A percentile compares a stretch with the other conserved stretches of the same genome.
These are phyloP conservation scores for Scolecobasidium constrictum DNA, from an alignment of 2,329 filamentous ascomycete genomes.

Conservation along the genomic window DNA sequence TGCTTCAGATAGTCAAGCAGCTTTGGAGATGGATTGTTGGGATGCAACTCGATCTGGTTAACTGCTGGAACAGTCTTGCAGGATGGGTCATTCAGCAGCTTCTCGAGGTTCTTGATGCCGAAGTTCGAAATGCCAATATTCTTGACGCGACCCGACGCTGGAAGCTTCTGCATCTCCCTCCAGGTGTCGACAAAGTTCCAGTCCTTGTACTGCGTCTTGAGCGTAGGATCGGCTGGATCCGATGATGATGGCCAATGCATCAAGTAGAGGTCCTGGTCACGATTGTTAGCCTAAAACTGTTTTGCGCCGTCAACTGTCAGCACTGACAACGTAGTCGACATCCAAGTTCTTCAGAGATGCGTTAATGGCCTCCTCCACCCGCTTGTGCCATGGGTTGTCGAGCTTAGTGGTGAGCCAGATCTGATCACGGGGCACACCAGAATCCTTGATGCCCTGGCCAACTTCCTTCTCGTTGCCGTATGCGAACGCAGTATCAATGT, in stretches of 20 bases:
- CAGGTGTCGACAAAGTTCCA: conserved; percentile 16
- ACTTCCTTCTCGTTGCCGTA: conserved; percentile 73
- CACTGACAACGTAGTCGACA: conserved; percentile 50
- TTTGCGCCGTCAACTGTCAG: no score
- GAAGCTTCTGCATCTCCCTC: conserved; percentile 60
- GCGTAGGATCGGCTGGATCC: conserved; percentile 6
- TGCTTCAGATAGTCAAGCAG: conserved; percentile 60
- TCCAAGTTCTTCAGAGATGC: conserved; percentile 52
- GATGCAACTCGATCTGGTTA: conserved; percentile 76
- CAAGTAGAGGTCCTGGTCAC: conserved; percentile 51
- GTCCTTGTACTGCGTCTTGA: conserved; percentile 4
- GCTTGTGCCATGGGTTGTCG: conserved; percentile 68
- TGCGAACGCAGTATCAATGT: conserved; percentile 66
- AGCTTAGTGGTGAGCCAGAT: conserved; percentile 77
- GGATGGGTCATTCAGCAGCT: conserved; percentile 51
- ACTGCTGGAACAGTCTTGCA: conserved; percentile 56
- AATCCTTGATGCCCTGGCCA: conserved; percentile 58
- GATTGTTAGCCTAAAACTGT: no score
- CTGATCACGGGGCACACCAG: conserved; percentile 52
- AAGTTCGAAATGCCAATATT: conserved; percentile 87
- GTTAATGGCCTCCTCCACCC: conserved; percentile 49
- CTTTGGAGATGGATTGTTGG: conserved; percentile 71
- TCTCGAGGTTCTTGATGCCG: conserved; percentile 68
- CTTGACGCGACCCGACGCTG: conserved; percentile 57
- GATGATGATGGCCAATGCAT: conserved; percentile 32